Conservation (phyloP, 257 asterid species). For the Plantago major region DNA sequence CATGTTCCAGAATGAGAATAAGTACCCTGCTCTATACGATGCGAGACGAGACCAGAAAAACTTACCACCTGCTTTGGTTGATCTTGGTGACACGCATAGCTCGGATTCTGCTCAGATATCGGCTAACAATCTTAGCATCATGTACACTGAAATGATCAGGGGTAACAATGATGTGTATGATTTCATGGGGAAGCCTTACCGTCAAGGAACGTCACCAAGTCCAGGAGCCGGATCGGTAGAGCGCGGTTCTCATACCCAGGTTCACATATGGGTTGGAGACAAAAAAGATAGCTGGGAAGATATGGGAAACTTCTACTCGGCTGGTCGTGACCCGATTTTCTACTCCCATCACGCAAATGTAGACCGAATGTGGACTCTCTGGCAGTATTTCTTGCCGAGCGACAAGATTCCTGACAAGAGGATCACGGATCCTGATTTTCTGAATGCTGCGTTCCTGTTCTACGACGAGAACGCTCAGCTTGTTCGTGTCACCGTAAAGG, state of each 20-base stretch:
- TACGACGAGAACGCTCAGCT: slow-evolving; percentile 24
- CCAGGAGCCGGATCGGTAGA: slow-evolving; percentile 28
- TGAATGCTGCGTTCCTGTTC: slow-evolving; percentile 20
- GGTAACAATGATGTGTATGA: slow-evolving; percentile 21
- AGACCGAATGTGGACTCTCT: slow-evolving; percentile 26
- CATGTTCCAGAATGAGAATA: slow-evolving; percentile 17
- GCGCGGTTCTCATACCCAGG: slow-evolving; percentile 32
- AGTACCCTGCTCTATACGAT: slow-evolving; percentile 21
- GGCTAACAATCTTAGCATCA: slow-evolving; percentile 25
- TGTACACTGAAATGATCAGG: slow-evolving; percentile 36
- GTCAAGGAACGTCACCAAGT: slow-evolving; percentile 10
- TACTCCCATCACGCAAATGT: slow-evolving; percentile 27
- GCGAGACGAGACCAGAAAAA: slow-evolving; percentile 7
- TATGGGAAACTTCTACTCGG: slow-evolving; percentile 29
- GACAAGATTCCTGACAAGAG: neutral
- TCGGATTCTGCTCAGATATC: slow-evolving; percentile 20
- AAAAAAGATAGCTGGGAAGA: too few relatives aligned
- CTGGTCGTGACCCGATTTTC: slow-evolving; percentile 26
- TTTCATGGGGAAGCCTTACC: slow-evolving; percentile 29
- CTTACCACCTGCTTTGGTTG: slow-evolving; percentile 14
- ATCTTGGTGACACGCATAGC: slow-evolving; percentile 17
- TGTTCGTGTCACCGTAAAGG: slow-evolving; percentile 21
- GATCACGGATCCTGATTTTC: slow-evolving; percentile 13
- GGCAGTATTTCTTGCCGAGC: slow-evolving; percentile 15
- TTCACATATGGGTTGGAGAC: slow-evolving; percentile 31